Evolutionary conservation across 1,284 basidiomycete species (phyloP), one percentile per base, ranked within the genome.

Genomic region (Ustilago bromivora): DNA sequence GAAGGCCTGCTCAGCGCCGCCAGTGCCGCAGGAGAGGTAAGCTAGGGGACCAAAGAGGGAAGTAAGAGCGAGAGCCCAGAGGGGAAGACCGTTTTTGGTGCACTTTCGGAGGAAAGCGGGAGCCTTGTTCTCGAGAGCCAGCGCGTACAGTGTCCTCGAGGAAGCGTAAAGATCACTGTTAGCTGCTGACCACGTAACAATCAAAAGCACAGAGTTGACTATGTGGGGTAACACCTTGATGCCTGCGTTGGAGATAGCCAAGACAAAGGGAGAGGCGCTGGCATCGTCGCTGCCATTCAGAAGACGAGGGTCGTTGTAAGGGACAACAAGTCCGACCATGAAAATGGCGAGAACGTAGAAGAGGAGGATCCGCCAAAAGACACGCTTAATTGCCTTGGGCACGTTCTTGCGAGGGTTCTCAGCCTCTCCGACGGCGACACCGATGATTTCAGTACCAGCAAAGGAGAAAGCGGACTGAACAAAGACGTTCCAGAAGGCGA

Each of bases 101-200:
- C 92, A 91, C 81, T 87, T 90, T 55, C 89, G 78, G 87, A 96
- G 95, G 66, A 94, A 68, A 23, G 70, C 73, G 8, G 94, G 94
- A 0, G 94, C 95, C 80, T 94, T 92, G 1, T 92, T 91, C 34
- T 90, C 88, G 9, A 89, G 85, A 19, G 94, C 91, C 62, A 96
- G 89, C 51, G 93, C 92, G 85, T 95, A 92, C 35, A 74, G 71
- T 75, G 73, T 92, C 82, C 95, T 92, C 9, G 92, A 94, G 13
- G 91, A 91, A 1, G 91, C 92, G 87, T 94, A 96, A 55, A 96
- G 86, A 80, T 94, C 92, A 79, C 92, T 92, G 60, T 91, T 92
- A 9, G 92, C 93, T 7, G 94, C 93, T 7, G 93, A 94, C 90
- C 92, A 93, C 1, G 94, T 94, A 0, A 93, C 92, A 23, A 91